phyloP scores from a whole-genome alignment of 495 filamentous ascomycete genomes.

The Niebla homalea region DNA sequence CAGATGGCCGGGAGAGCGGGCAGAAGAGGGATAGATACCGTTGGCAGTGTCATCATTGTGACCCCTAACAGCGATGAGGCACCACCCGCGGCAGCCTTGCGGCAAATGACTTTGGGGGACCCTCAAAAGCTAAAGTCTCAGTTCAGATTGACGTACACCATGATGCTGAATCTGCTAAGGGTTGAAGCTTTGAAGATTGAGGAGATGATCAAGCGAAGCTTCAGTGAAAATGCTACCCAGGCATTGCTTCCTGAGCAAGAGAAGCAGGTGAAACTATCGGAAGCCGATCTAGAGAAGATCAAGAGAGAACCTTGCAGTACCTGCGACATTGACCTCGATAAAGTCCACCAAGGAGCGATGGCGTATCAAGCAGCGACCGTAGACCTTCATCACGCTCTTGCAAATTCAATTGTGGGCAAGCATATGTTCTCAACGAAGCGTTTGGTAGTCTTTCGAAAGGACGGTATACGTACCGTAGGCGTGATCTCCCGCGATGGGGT shows the following conservation, averaged over 20 bases:
- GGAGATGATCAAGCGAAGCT: constrained; percentile 99
- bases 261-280: constrained; percentile 82
- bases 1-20: constrained; percentile 97
- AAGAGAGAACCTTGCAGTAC: constrained; percentile 72
- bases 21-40: constrained; percentile 77
- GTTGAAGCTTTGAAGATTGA: constrained; percentile 97
- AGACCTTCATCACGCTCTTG: constrained; percentile 57
- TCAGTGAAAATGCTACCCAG: constrained; percentile 97
- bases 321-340: constrained; percentile 66
- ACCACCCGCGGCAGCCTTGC: constrained; percentile 64
- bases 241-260: constrained; percentile 90
- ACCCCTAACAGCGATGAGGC: constrained; percentile 74
- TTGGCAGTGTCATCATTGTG: constrained; percentile 89
- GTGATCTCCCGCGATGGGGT: constrained; percentile 66
- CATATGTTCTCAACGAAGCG: constrained; percentile 61
- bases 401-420: constrained; percentile 63
- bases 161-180: constrained; percentile 91
- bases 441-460: constrained; percentile 60
- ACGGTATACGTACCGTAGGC: constrained; percentile 66
- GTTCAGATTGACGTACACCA: constrained; percentile 96
- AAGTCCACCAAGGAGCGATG: constrained; percentile 68
- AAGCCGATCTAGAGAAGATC: constrained; percentile 79
- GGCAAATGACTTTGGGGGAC: constrained; percentile 90
- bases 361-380: constrained; percentile 58
- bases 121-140: constrained; percentile 92